These are phyloP conservation scores for Paecilomyces formosus DNA, from an alignment of 2,329 filamentous ascomycete species.

Conservation along the genomic window DNA sequence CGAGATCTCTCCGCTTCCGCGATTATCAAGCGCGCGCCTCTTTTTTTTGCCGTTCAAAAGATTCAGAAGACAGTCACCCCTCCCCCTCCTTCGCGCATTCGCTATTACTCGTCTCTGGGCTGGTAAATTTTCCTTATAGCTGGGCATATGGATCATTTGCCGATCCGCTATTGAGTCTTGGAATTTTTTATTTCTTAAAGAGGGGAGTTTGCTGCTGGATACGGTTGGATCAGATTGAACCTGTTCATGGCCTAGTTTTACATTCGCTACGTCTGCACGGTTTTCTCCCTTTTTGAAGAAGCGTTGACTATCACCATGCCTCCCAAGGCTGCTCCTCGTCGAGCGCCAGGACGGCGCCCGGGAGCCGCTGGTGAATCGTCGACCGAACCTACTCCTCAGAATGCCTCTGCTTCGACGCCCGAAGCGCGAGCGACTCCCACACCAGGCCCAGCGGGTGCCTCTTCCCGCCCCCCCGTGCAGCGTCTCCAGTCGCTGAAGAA, in stretches of 20 bases:
- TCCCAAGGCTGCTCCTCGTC: slow-evolving; percentile 23
- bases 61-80: background rate
- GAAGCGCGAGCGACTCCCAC: background rate
- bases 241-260: background rate
- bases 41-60: background rate
- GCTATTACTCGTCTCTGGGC: background rate
- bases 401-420: background rate
- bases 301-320: slow-evolving; percentile 17
- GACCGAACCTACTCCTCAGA: slow-evolving; percentile 3
- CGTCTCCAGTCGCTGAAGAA: slow-evolving; percentile 37
- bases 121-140: background rate
- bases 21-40: background rate
- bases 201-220: background rate
- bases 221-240: background rate
- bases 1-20: background rate
- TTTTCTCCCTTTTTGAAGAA: background rate
- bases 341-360: slow-evolving; percentile 14
- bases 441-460: slow-evolving; percentile 10
- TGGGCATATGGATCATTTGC: background rate
- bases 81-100: background rate
- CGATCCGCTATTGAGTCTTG: background rate
- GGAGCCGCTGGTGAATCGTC: slow-evolving; percentile 6
- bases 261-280: background rate
- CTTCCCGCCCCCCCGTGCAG: slow-evolving; percentile 28
- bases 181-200: background rate